phyloP scores from a whole-genome alignment of 306 rosid genomes.

The Inga laurina region DNA sequence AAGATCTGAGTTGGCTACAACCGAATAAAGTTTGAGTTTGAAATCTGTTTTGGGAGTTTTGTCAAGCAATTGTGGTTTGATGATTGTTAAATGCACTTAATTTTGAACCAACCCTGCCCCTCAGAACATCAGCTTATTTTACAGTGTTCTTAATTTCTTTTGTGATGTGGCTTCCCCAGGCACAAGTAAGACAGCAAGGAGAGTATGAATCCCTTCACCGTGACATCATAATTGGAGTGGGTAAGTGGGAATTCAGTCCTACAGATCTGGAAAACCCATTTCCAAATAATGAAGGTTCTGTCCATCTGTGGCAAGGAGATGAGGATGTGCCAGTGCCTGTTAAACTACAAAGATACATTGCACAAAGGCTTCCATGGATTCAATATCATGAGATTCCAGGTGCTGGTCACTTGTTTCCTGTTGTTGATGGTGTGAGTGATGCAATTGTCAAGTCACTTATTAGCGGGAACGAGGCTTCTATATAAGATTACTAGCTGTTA shows the following conservation, averaged over 20 bases:
- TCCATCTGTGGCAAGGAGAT: constrained; percentile 92
- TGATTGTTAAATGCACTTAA: neutral
- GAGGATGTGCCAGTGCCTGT: constrained; percentile 69
- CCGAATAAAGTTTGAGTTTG: neutral
- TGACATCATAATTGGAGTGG: constrained; percentile 65
- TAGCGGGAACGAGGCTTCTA: constrained; percentile 38
- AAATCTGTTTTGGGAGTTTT: neutral
- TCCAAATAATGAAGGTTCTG: constrained; percentile 63
- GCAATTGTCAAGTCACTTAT: constrained; percentile 55
- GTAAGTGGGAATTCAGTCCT: constrained; percentile 86
- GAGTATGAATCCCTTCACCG: constrained; percentile 58
- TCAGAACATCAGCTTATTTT: constrained; percentile 5
- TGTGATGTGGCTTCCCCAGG: constrained; percentile 49
- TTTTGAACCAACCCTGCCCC: neutral
- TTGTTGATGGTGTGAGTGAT: constrained; percentile 53
- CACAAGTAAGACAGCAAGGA: constrained; percentile 69
- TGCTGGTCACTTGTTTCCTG: constrained; percentile 66
- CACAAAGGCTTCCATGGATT: constrained; percentile 75
- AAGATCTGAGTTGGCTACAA: constrained; percentile 10
- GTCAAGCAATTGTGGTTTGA: neutral
- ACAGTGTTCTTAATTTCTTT: constrained; percentile 14
- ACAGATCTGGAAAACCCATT: constrained; percentile 75
- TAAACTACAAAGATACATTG: constrained; percentile 58
- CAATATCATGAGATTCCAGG: constrained; percentile 83
- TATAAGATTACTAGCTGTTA: constrained; percentile 15